A percentile compares a stretch with the other conserved stretches of the same genome.
phyloP scores from a whole-genome alignment of 345 rosid genomes.

The Bruguiera gymnorhiza region DNA sequence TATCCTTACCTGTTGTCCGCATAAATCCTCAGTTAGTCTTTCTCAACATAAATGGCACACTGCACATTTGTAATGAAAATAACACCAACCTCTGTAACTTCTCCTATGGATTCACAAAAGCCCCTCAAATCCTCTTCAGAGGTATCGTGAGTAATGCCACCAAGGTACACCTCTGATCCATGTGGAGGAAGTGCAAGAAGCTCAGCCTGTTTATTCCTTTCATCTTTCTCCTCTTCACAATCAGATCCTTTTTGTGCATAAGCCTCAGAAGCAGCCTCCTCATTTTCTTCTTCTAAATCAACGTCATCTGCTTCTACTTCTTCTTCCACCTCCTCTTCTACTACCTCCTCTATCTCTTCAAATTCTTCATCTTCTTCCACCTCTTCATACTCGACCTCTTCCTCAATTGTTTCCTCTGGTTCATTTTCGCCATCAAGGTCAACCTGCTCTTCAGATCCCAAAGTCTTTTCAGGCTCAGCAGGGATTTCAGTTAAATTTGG shows the following conservation, averaged over 20 bases:
- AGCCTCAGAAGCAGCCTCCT: constrained; percentile 20
- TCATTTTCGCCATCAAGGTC: constrained; percentile 33
- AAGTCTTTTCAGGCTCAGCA: constrained; percentile 18
- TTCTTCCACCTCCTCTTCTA: constrained; percentile 27
- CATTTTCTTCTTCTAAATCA: constrained; percentile 11
- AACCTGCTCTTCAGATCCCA: constrained; percentile 22
- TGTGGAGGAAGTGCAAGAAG: constrained; percentile 37
- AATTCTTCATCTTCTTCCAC: constrained; percentile 34
- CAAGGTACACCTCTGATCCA: constrained; percentile 36
- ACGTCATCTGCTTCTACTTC: constrained; percentile 28
- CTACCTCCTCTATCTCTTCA: constrained; percentile 30
- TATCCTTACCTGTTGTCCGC: constrained; percentile 27
- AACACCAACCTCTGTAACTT: constrained; percentile 27
- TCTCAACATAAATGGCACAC: not conserved
- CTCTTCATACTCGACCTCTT: constrained; percentile 31
- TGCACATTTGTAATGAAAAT: not conserved
- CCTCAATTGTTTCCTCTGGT: constrained; percentile 27
- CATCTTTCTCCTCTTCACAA: constrained; percentile 16
- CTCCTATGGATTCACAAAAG: constrained; percentile 32
- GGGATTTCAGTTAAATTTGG: constrained; percentile 20
- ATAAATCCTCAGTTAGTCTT: not conserved
- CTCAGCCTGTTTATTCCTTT: constrained; percentile 22
- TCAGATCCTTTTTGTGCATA: constrained; percentile 10
- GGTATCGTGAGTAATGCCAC: constrained; percentile 27
- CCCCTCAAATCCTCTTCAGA: constrained; percentile 24